Percentiles rank a stretch among this genome's conserved stretches.
These are phyloP conservation scores for Malus orientalis DNA, from an alignment of 306 rosid species.

Conservation along the genomic window DNA sequence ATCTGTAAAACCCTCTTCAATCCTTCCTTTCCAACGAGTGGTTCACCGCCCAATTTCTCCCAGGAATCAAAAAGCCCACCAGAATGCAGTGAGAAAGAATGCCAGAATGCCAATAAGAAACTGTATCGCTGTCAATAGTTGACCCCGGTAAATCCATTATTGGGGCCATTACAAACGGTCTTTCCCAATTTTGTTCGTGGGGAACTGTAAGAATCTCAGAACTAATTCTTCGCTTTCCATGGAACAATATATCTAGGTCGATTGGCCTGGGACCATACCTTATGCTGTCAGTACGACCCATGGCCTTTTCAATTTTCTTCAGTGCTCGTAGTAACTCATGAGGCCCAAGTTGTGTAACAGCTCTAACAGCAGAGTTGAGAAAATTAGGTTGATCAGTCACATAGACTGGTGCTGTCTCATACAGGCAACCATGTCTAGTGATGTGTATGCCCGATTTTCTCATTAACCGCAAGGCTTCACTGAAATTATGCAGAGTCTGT, in stretches of 20 bases:
- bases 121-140: constrained; percentile 50
- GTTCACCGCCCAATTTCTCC: constrained; percentile 75
- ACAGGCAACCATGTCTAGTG: constrained; percentile 74
- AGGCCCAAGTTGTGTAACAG: constrained; percentile 71
- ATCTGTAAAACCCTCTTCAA: constrained; percentile 67
- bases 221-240: constrained; percentile 57
- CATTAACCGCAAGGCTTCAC: constrained; percentile 72
- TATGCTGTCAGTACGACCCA: constrained; percentile 68
- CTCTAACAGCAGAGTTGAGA: constrained; percentile 88
- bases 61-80: constrained; percentile 55
- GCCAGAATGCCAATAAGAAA: constrained; percentile 84
- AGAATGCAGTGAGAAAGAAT: constrained; percentile 57
- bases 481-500: constrained; percentile 68
- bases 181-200: constrained; percentile 91
- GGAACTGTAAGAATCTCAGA: constrained; percentile 68
- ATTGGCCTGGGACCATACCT: constrained; percentile 93
- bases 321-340: constrained; percentile 65
- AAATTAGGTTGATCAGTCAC: constrained; percentile 80
- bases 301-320: constrained; percentile 64
- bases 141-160: constrained; percentile 74
- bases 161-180: constrained; percentile 93
- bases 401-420: constrained; percentile 89
- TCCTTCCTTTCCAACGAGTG: constrained; percentile 73
- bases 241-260: constrained; percentile 83
- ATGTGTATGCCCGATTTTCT: constrained; percentile 55